A percentile compares a stretch with the other conserved stretches of the same genome.
phyloP scores from a whole-genome alignment of 805 yeast species.

The Kazachstania bromeliacearum region DNA sequence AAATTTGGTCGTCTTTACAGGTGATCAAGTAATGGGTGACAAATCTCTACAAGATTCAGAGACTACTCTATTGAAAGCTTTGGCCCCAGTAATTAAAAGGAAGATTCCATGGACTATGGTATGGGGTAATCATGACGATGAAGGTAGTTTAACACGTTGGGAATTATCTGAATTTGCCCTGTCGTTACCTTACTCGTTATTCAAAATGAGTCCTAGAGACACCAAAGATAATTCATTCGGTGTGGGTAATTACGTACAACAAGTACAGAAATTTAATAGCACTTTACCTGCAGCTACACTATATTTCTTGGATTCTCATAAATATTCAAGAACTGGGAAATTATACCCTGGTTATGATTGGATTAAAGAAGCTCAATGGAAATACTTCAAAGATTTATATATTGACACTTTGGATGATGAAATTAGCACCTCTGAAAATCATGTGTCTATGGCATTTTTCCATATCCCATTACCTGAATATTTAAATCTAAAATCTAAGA shows the following conservation, averaged over 20 bases:
- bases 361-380: constrained; percentile 62
- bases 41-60: constrained; percentile 65
- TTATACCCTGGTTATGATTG: constrained; percentile 76
- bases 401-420: constrained; percentile 23
- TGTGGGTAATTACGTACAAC: constrained; percentile 66
- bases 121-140: constrained; percentile 93
- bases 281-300: constrained; percentile 42
- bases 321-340: constrained; percentile 58
- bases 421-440: constrained; percentile 30
- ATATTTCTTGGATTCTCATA: constrained; percentile 80
- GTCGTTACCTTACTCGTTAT: constrained; percentile 58
- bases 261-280: constrained; percentile 35
- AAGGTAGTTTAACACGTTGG: constrained; percentile 55
- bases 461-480: constrained; percentile 92
- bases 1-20: constrained; percentile 76
- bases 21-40: constrained; percentile 86
- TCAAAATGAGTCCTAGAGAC: constrained; percentile 53
- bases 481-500: constrained; percentile 34
- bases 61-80: constrained; percentile 69
- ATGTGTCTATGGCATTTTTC: constrained; percentile 79
- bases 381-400: constrained; percentile 38
- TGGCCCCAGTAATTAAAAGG: constrained; percentile 56
- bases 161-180: constrained; percentile 50
- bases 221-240: constrained; percentile 46
- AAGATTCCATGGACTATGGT: constrained; percentile 76